phyloP scores from a whole-genome alignment of 495 filamentous ascomycete genomes.

The Talaromyces proteolyticus region DNA sequence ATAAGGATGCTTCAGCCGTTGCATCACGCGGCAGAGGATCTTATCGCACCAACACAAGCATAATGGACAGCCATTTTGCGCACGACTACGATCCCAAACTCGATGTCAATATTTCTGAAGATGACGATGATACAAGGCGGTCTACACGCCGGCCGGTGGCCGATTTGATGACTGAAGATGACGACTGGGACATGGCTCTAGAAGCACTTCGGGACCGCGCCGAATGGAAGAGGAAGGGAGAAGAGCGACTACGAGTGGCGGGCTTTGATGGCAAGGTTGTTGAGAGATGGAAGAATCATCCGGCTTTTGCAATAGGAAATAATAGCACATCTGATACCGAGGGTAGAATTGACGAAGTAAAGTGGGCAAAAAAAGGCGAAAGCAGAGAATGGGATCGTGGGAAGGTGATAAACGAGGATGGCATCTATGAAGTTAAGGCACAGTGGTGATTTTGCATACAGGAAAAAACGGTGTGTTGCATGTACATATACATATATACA shows the following conservation, averaged over 20 bases:
- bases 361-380: conserved; percentile 74
- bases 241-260: conserved; percentile 68
- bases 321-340: conserved; percentile 38
- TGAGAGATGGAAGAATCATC: conserved; percentile 69
- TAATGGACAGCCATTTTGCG: conserved; percentile 77
- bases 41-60: conserved; percentile 46
- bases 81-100: conserved; percentile 67
- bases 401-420: conserved; percentile 66
- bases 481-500: no score
- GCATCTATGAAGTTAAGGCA: conserved; percentile 47
- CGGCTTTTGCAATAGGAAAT: conserved; percentile 14
- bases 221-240: conserved; percentile 73
- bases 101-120: conserved; percentile 57
- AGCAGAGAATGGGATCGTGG: conserved; percentile 88
- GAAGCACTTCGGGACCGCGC: conserved; percentile 78
- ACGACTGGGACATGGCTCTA: conserved; percentile 79
- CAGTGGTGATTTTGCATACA: conserved; percentile 24
- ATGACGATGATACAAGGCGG: conserved; percentile 25
- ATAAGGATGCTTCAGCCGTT: conserved; percentile 27
- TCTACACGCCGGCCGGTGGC: conserved; percentile 29
- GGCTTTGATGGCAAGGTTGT: conserved; percentile 77
- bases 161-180: conserved; percentile 40
- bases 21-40: conserved; percentile 74
- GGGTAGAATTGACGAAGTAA: conserved; percentile 58
- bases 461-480: no score